A percentile compares a stretch with the other conserved stretches of the same genome.
These are phyloP conservation scores for Agapanthus africanus DNA, from an alignment of 106 monocot genomes.

Conservation along the genomic window DNA sequence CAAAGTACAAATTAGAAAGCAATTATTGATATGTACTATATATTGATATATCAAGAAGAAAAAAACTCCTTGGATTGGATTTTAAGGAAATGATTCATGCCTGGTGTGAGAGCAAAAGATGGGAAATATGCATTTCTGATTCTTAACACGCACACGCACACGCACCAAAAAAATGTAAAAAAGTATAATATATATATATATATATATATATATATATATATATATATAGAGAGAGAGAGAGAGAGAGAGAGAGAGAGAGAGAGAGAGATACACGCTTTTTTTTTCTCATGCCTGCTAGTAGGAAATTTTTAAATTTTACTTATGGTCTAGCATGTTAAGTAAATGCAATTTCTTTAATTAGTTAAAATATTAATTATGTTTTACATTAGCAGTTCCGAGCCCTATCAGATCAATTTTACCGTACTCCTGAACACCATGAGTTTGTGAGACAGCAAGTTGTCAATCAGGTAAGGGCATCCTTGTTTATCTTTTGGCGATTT, in stretches of 20 bases:
- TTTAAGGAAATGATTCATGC: not conserved
- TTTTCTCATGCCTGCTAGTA: not conserved
- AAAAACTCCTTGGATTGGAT: not conserved
- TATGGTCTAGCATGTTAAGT: too few relatives aligned
- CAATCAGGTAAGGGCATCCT: constrained; percentile 32
- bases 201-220: too few relatives aligned
- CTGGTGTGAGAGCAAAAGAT: not conserved
- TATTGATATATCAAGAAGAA: not conserved
- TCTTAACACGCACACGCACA: too few relatives aligned
- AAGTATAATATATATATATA: too few relatives aligned
- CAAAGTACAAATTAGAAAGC: not conserved
- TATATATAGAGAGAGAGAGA: too few relatives aligned
- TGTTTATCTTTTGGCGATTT: constrained; percentile 6
- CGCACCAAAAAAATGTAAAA: too few relatives aligned
- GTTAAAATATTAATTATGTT: not conserved
- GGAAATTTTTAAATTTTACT: not conserved
- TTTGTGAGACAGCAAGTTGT: constrained; percentile 72
- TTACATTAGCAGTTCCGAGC: constrained; percentile 53
- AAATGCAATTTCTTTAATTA: too few relatives aligned
- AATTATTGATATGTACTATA: not conserved
- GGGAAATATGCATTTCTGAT: not conserved
- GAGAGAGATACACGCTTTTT: too few relatives aligned
- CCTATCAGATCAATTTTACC: constrained; percentile 70
- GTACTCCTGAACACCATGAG: constrained; percentile 64
- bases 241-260: too few relatives aligned